Conservation (phyloP, 2,329 filamentous ascomycete species). For the Aspergillus terreus region DNA sequence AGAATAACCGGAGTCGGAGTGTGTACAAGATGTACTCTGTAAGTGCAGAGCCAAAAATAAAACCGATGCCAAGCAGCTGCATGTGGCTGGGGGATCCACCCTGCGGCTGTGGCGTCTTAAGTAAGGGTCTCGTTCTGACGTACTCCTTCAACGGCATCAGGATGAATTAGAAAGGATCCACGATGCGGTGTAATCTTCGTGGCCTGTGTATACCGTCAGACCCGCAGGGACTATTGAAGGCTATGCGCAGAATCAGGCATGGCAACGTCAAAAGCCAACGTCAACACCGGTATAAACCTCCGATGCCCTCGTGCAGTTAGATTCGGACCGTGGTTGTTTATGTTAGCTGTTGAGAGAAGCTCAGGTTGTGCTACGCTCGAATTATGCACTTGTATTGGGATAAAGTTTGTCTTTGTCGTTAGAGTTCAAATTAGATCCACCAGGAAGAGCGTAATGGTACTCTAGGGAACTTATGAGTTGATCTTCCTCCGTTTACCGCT, state of each 20-base stretch:
- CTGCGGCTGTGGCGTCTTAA: slow-evolving; percentile 4
- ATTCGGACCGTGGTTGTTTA: no score
- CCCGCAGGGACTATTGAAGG: neutral
- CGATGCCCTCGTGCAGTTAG: neutral
- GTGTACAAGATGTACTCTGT: no score
- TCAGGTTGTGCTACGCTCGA: no score
- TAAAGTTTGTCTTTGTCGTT: no score
- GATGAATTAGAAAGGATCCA: neutral
- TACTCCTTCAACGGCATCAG: neutral
- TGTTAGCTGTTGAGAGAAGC: no score
- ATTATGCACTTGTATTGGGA: no score
- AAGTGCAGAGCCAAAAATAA: neutral
- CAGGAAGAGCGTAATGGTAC: no score
- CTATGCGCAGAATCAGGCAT: neutral
- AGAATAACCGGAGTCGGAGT: neutral
- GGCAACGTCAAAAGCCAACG: slow-evolving; percentile 4
- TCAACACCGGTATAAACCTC: neutral
- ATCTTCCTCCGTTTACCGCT: no score
- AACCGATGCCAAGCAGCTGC: slow-evolving; percentile 1
- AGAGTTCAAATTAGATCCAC: no score
- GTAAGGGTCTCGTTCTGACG: neutral
- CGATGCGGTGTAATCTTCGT: neutral
- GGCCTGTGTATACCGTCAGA: neutral
- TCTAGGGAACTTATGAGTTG: no score
- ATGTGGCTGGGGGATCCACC: slow-evolving; percentile 5